Percentiles rank a stretch among this genome's conserved stretches.
phyloP scores from a whole-genome alignment of 2,329 filamentous ascomycete genomes.

The Bipolaris oryzae region DNA sequence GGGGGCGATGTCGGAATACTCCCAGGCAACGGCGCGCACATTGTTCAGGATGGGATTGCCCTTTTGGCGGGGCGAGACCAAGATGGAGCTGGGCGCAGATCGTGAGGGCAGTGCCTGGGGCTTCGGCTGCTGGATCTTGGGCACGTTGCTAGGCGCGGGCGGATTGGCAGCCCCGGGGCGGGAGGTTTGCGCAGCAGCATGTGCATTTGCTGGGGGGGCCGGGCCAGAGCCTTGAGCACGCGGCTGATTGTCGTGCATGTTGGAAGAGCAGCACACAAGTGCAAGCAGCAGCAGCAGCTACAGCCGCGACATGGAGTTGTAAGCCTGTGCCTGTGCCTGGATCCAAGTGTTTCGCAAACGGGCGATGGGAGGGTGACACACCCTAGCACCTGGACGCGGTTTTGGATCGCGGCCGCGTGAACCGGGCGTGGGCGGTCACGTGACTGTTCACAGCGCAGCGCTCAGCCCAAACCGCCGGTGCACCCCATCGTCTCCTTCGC shows the following conservation, averaged over 20 bases:
- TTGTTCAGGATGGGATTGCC: slow-evolving; percentile 90
- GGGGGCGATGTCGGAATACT: slow-evolving; percentile 94
- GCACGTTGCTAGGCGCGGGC: slow-evolving; percentile 26
- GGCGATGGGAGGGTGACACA: slow-evolving; percentile 9
- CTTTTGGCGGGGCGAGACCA: slow-evolving; percentile 91
- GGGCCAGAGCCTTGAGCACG: slow-evolving; percentile 14
- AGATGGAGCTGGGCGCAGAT: slow-evolving; percentile 73
- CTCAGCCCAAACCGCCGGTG: slow-evolving; percentile 21
- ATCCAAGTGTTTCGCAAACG: not conserved
- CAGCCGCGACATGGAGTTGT: too few species aligned
- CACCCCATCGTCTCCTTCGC: slow-evolving; percentile 20
- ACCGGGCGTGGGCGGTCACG: slow-evolving; percentile 12
- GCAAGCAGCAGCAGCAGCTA: not conserved
- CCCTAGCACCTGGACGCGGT: slow-evolving; percentile 11
- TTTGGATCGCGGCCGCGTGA: slow-evolving; percentile 6
- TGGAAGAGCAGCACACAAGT: slow-evolving; percentile 6
- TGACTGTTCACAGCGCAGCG: slow-evolving; percentile 15
- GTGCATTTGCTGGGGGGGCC: slow-evolving; percentile 11
- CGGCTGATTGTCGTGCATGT: slow-evolving; percentile 41
- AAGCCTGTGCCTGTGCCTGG: not conserved
- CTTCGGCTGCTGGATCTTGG: slow-evolving; percentile 78
- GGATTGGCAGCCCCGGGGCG: slow-evolving; percentile 8
- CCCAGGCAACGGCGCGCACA: slow-evolving; percentile 85
- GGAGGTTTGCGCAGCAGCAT: slow-evolving; percentile 9
- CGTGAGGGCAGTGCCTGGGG: slow-evolving; percentile 80